Evolutionary conservation across 2,329 filamentous ascomycete genomes (phyloP).

Genomic region (Hyphodiscus sp.): DNA sequence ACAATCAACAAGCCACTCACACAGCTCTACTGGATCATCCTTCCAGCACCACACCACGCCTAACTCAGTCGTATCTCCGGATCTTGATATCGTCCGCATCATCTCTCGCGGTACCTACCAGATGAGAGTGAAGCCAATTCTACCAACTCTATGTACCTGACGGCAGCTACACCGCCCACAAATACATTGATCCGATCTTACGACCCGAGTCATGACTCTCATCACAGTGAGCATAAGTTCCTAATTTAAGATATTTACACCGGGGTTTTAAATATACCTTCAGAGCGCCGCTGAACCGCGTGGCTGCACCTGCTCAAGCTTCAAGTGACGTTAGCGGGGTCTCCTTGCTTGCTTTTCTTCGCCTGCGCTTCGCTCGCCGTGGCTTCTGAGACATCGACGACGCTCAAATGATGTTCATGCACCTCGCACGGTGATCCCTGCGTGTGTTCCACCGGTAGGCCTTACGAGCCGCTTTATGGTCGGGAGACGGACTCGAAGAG

Average conservation of each 20-base stretch:
- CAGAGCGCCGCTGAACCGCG: background rate
- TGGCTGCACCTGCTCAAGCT: background rate
- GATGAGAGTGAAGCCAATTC: background rate
- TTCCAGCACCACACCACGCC: background rate
- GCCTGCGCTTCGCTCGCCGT: background rate
- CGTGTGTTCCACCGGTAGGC: background rate
- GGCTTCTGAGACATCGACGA: background rate
- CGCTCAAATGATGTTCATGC: background rate
- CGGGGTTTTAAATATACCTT: background rate
- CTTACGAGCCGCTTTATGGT: background rate
- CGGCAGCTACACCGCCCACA: background rate
- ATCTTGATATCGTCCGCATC: background rate
- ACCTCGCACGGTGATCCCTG: background rate
- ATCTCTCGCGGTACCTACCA: background rate
- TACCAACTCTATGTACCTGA: background rate
- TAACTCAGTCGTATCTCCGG: background rate
- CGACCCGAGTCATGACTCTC: background rate
- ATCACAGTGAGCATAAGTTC: background rate
- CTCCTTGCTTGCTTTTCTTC: background rate
- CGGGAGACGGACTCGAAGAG: background rate
- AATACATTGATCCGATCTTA: background rate
- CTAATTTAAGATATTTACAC: background rate
- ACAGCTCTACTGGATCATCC: background rate
- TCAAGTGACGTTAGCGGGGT: background rate
- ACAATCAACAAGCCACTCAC: background rate